Evolutionary conservation across 352 stramenopile species (phyloP).

Genomic region (Globisporangium canariense): DNA sequence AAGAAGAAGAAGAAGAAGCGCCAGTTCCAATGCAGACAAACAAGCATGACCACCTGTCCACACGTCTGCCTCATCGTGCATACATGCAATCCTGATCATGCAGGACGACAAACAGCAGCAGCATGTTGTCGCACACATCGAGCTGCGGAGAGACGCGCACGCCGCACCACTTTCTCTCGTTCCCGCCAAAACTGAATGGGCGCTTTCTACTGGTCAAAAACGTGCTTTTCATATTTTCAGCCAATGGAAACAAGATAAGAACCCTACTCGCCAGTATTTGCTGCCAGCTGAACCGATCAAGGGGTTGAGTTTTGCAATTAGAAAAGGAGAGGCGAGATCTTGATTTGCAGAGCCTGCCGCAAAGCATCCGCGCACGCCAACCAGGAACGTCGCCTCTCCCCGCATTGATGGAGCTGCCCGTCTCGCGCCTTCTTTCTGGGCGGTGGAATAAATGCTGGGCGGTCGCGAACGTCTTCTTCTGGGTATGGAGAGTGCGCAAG

Average conservation of each 20-base stretch:
- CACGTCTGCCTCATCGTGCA: neutral
- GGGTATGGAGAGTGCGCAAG: slow-evolving; percentile 4
- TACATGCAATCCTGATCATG: neutral
- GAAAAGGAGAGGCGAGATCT: neutral
- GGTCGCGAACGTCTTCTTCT: slow-evolving; percentile 6
- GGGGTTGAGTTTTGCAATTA: slow-evolving; percentile 6
- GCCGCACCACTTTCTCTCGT: slow-evolving; percentile 2
- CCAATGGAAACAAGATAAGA: neutral
- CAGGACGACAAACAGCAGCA: neutral
- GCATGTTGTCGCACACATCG: slow-evolving; percentile 10
- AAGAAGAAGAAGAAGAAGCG: neutral
- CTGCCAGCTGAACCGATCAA: slow-evolving; percentile 12
- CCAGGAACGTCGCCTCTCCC: neutral
- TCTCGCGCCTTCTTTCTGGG: slow-evolving; percentile 4
- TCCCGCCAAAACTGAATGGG: slow-evolving; percentile 9
- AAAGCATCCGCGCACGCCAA: no score
- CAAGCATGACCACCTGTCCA: neutral
- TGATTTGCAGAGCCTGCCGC: neutral
- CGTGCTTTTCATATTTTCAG: neutral
- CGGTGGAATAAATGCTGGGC: slow-evolving; percentile 7
- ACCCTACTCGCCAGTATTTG: slow-evolving; percentile 10
- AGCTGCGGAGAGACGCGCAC: neutral
- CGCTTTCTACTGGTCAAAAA: neutral
- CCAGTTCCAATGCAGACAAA: neutral
- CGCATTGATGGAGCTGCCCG: neutral